Conservation (phyloP, 352 stramenopile genomes). For the Phytophthora fragariae region DNA sequence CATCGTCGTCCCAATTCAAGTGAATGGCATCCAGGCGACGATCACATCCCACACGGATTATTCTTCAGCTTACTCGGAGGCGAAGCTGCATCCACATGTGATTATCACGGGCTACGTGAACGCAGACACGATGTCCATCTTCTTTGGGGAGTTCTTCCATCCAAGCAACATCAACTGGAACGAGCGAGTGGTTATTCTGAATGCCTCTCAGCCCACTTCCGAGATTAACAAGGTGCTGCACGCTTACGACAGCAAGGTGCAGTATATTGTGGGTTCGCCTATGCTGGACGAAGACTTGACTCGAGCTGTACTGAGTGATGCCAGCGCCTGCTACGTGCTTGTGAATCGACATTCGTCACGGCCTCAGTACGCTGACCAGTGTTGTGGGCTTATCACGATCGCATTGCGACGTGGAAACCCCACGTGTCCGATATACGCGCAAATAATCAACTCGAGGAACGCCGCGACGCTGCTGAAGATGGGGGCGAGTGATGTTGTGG, state of each 20-base stretch:
- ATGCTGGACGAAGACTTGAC: constrained; percentile 82
- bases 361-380: constrained; percentile 74
- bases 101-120: constrained; percentile 81
- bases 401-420: constrained; percentile 73
- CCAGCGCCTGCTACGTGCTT: constrained; percentile 74
- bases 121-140: constrained; percentile 63
- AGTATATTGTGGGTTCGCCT: constrained; percentile 86
- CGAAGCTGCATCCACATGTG: constrained; percentile 79
- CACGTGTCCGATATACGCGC: constrained; percentile 77
- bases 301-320: constrained; percentile 59
- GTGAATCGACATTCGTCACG: constrained; percentile 64
- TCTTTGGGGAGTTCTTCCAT: constrained; percentile 90
- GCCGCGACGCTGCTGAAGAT: constrained; percentile 76
- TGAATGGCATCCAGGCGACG: constrained; percentile 77
- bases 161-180: constrained; percentile 87
- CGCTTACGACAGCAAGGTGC: constrained; percentile 73
- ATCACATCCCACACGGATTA: constrained; percentile 87
- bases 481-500: constrained; percentile 76
- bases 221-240: constrained; percentile 87
- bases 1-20: constrained; percentile 80
- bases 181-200: constrained; percentile 82
- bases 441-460: constrained; percentile 78
- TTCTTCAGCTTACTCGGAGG: constrained; percentile 75
- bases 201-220: constrained; percentile 58
- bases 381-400: constrained; percentile 78